Percentiles rank a stretch among this genome's conserved stretches.
Evolutionary conservation across 1,139 yeast genomes (phyloP).

Genomic region (Zhuliangozyma blackwelliae): DNA sequence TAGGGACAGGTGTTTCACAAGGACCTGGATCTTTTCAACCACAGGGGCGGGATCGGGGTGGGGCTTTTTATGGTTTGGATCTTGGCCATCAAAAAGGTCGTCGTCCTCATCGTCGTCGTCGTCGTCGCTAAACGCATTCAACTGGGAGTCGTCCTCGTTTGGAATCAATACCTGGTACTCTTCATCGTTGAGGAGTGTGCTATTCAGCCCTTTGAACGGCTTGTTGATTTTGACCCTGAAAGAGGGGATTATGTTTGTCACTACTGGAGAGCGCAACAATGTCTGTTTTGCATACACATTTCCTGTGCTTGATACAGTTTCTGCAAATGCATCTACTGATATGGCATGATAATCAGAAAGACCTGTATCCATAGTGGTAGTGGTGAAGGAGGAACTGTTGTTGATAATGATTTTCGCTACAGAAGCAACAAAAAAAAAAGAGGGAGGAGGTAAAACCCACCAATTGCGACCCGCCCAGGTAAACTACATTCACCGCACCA

Average conservation of each 20-base stretch:
- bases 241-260: conserved; percentile 27
- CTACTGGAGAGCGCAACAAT: conserved; percentile 33
- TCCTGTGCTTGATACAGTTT: neutral
- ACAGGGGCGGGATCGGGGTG: conserved; percentile 1
- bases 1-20: conserved; percentile 35
- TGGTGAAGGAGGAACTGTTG: neutral
- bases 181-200: conserved; percentile 35
- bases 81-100: conserved; percentile 8
- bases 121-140: conserved; percentile 35
- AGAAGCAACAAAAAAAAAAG: too few relatives aligned
- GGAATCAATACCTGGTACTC: conserved; percentile 34
- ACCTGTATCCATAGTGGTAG: neutral
- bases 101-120: conserved; percentile 22
- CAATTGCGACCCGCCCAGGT: too few relatives aligned
- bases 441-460: too few relatives aligned
- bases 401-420: too few relatives aligned
- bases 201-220: conserved; percentile 30
- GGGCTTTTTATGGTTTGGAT: neutral
- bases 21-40: conserved; percentile 16
- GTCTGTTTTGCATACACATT: conserved; percentile 29
- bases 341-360: conserved; percentile 5
- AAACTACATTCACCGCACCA: too few relatives aligned
- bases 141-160: conserved; percentile 38
- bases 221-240: conserved; percentile 32
- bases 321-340: conserved; percentile 1